These are phyloP conservation scores for Globisporangium parvum DNA, from an alignment of 352 stramenopile genomes.

Conservation along the genomic window DNA sequence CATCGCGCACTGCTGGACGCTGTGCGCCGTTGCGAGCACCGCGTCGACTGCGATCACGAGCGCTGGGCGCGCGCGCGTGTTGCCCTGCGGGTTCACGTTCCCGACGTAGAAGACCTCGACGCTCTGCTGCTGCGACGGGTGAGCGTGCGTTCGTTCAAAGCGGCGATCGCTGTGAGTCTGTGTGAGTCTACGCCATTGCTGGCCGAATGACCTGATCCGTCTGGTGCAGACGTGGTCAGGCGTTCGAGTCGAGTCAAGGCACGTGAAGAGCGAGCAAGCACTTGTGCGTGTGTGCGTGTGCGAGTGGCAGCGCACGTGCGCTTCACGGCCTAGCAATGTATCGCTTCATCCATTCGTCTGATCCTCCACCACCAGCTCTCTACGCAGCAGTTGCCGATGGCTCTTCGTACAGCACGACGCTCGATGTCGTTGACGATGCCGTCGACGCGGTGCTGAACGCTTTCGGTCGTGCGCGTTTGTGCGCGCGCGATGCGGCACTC, in stretches of 20 bases:
- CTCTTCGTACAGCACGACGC: constrained; percentile 16
- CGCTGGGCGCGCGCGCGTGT: constrained; percentile 33
- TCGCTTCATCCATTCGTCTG: no score
- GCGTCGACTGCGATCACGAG: constrained; percentile 40
- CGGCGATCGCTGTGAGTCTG: no score
- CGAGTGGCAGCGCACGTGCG: no score
- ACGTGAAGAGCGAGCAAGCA: no score
- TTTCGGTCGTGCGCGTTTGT: constrained; percentile 7
- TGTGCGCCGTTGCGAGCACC: constrained; percentile 29
- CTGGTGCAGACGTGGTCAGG: no score
- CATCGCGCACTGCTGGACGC: constrained; percentile 54
- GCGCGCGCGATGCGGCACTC: background rate
- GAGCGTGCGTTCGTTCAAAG: no score
- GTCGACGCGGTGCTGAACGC: constrained; percentile 16
- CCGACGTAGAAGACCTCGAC: constrained; percentile 49
- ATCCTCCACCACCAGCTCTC: background rate
- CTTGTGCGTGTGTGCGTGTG: no score
- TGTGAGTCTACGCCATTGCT: no score
- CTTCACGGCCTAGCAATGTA: no score
- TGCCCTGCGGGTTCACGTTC: constrained; percentile 38
- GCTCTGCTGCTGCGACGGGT: constrained; percentile 1
- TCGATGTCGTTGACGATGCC: constrained; percentile 11
- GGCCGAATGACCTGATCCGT: no score
- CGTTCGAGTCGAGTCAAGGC: no score
- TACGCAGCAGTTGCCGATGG: background rate